These are phyloP conservation scores for Penicillium hesseltinei DNA, from an alignment of 2,329 filamentous ascomycete genomes.

Conservation along the genomic window DNA sequence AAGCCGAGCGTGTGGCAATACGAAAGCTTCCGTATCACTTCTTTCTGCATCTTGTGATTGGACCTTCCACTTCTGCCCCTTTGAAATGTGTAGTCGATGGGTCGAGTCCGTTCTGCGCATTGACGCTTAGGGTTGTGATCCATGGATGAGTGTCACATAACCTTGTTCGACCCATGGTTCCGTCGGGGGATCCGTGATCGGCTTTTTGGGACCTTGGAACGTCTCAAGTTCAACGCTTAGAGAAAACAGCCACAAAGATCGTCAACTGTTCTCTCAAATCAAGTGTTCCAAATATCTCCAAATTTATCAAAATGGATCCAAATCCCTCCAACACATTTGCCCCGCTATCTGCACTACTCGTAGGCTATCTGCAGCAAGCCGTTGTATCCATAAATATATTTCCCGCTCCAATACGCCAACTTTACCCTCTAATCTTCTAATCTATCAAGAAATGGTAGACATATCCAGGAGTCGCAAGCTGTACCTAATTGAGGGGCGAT, in stretches of 20 bases:
- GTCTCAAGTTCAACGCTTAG: constrained; percentile 1
- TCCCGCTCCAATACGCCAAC: background rate
- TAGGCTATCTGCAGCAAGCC: background rate
- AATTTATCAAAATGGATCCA: background rate
- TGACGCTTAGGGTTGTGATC: constrained; percentile 13
- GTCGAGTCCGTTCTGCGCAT: constrained; percentile 11
- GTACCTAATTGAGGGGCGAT: constrained; percentile 9
- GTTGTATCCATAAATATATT: background rate
- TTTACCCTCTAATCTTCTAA: background rate
- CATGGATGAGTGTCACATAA: constrained; percentile 1
- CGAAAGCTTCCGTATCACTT: constrained; percentile 14
- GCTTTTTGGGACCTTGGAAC: background rate
- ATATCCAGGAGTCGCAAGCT: background rate
- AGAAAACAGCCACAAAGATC: background rate
- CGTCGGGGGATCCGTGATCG: constrained; percentile 5
- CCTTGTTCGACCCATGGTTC: constrained; percentile 3
- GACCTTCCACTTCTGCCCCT: constrained; percentile 6
- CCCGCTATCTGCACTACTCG: background rate
- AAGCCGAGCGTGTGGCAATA: constrained; percentile 23
- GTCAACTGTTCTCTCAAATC: background rate
- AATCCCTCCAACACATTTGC: background rate
- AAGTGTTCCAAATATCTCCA: background rate
- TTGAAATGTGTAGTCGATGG: constrained; percentile 3
- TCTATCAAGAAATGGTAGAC: background rate
- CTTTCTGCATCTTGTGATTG: constrained; percentile 14